These are phyloP conservation scores for Boletus pseudo-olivaceus DNA, from an alignment of 768 basidiomycete species.

Conservation along the genomic window DNA sequence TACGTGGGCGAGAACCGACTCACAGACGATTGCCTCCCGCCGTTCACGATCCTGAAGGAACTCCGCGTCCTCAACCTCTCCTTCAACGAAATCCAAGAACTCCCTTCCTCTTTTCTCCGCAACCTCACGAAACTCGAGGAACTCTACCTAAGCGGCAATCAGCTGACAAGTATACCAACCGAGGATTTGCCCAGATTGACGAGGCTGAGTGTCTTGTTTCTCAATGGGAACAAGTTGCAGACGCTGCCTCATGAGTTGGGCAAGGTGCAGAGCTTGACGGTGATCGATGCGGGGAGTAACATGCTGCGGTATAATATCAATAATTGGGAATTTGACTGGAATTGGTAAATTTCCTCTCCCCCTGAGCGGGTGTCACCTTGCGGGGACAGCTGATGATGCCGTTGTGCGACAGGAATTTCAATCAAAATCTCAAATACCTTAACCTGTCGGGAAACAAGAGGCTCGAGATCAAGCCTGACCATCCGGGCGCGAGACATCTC, in stretches of 20 bases:
- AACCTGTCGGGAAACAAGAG: constrained; percentile 97
- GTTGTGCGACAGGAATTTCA: constrained; percentile 78
- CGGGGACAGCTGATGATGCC: neutral
- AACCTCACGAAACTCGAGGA: constrained; percentile 72
- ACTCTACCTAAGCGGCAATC: constrained; percentile 94
- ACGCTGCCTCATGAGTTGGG: constrained; percentile 89
- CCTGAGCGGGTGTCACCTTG: neutral
- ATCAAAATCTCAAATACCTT: constrained; percentile 87
- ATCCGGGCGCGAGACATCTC: constrained; percentile 29
- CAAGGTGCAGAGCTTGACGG: constrained; percentile 71
- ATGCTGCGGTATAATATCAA: constrained; percentile 94
- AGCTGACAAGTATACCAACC: constrained; percentile 81
- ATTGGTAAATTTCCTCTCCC: constrained; percentile 60
- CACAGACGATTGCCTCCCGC: constrained; percentile 72
- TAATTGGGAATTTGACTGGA: constrained; percentile 99
- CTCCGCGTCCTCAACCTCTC: constrained; percentile 85
- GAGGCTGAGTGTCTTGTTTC: constrained; percentile 68
- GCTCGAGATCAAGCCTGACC: constrained; percentile 87
- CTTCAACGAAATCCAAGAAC: constrained; percentile 91
- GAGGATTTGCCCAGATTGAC: constrained; percentile 79
- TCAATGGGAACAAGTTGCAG: constrained; percentile 93
- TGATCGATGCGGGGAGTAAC: constrained; percentile 93
- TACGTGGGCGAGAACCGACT: constrained; percentile 90
- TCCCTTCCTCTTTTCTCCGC: constrained; percentile 74
- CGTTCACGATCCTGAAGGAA: constrained; percentile 71